Conservation (phyloP, 768 basidiomycete genomes). For the Auricularia heimuer region DNA sequence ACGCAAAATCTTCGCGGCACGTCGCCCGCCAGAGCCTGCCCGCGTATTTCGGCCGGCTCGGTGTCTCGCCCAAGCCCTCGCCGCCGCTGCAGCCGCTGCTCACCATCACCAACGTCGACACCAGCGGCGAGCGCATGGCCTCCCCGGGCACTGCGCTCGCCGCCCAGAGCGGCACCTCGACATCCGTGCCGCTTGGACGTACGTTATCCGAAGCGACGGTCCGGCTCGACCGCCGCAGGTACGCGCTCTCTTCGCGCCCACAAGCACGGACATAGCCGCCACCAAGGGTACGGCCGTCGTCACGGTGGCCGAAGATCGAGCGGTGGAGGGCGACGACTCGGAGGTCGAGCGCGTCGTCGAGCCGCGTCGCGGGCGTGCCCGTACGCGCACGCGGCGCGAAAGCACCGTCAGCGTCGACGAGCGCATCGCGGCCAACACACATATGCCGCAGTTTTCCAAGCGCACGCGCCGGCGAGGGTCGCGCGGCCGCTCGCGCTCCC, state of each 20-base stretch:
- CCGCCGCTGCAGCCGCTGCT: background rate
- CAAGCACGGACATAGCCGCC: background rate
- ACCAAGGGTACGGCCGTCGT: background rate
- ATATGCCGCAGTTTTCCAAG: background rate
- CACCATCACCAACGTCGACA: background rate
- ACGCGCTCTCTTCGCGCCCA: background rate
- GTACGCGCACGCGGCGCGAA: background rate
- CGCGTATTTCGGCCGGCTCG: background rate
- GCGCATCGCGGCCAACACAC: background rate
- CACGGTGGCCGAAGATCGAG: background rate
- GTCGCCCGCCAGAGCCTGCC: slow-evolving; percentile 1
- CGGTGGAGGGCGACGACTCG: background rate
- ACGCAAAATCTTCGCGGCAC: background rate
- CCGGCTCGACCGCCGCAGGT: background rate
- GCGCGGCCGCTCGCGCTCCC: background rate
- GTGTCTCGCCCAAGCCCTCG: background rate
- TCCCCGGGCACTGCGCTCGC: background rate
- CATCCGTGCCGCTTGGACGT: background rate
- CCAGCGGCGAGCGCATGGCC: background rate
- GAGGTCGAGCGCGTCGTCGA: background rate
- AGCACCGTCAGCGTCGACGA: slow-evolving; percentile 1
- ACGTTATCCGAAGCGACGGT: background rate
- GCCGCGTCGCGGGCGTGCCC: background rate
- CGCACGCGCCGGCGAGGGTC: background rate
- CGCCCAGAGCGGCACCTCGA: background rate